A percentile compares a stretch with the other conserved stretches of the same genome.
Conservation (phyloP, 139 green algal species). For the Desmodesmus armatus region DNA sequence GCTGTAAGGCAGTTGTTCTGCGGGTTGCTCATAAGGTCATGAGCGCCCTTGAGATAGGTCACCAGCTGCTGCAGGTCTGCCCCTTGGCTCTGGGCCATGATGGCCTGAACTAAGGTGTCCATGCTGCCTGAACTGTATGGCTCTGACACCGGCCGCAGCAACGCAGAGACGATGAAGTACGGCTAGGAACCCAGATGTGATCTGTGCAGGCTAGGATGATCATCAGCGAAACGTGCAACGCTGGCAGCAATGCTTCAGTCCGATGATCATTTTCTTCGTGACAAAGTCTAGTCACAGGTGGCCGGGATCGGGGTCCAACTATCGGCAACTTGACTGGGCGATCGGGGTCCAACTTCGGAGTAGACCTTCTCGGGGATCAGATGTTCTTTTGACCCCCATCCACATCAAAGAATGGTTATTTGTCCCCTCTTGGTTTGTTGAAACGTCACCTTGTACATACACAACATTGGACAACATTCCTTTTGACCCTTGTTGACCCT, state of each 20-base stretch:
- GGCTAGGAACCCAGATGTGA: background rate
- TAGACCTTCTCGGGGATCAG: background rate
- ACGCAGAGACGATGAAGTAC: background rate
- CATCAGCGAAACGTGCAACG: background rate
- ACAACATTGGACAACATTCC: background rate
- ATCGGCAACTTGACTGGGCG: too few relatives aligned
- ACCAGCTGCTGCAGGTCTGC: conserved; percentile 40
- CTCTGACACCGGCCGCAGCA: background rate
- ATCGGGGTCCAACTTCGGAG: background rate
- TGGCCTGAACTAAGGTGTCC: conserved; percentile 44
- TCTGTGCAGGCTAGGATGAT: background rate
- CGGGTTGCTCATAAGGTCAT: conserved; percentile 20
- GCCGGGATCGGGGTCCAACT: too few relatives aligned
- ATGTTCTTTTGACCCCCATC: background rate
- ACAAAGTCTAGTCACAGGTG: too few relatives aligned
- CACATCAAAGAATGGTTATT: background rate
- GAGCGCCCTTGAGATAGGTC: conserved; percentile 26
- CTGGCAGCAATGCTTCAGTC: too few relatives aligned
- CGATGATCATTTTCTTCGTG: too few relatives aligned
- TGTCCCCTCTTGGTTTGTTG: background rate
- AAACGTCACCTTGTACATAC: background rate
- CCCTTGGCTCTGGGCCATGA: conserved; percentile 26
- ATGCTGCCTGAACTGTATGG: too few relatives aligned
- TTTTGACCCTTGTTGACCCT: background rate
- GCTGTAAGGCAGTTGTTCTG: conserved; percentile 46